Base-by-base conservation (phyloP, 192 early-diverging fungal species). In the Gonapodya sp. region DNA sequence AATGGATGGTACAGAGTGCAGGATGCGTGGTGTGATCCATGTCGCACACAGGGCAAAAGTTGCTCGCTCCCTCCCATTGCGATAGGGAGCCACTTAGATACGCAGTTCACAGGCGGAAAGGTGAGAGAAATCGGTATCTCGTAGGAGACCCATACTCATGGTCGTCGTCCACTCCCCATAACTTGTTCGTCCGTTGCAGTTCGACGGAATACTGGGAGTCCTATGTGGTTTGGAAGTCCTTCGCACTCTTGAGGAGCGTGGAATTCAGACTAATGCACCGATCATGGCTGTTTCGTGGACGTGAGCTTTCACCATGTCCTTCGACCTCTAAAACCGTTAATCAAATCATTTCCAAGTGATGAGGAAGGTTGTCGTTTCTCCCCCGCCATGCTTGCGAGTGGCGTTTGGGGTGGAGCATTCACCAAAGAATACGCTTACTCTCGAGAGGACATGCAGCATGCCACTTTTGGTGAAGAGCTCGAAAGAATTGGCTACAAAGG, bases 401-500 rank as follows among this genome's bases (percentile, higher is more conserved):
- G 75, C 30, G 75, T 77, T 2, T 77, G 18, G 18, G 75, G 75
- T 14, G 75, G 75, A 14, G 75, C 34, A 33, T 77, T 77, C 31
- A 77, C 75, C 30, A 77, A 18, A 34, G 75, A 77, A 34, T 77
- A 77, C 75, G 75, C 75, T 8, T 77, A 77, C 75, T 77, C 75
- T 31, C 75, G 75, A 2, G 75, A 77, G 34, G 75, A 77, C 34
- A 16, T 8, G 8, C 75, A 77, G 34, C 30, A 34, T 8, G 2
- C 14, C 8, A 2, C 8, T 8, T 77, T 77, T 77, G 75, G 75
- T 18, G 75, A 77, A 2, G 75, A 77, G 34, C 31, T 77, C 18
- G 75, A 77, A 31, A 16, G 75, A 16, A 77, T 77, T 34, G 75
- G 75, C 75, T 77, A 77, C 75, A 77, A 77, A 77, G 75, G 75